Evolutionary conservation across 1,284 basidiomycete species (phyloP), one percentile per base, ranked within the genome.

Genomic region (Ustilago xerochloae): DNA sequence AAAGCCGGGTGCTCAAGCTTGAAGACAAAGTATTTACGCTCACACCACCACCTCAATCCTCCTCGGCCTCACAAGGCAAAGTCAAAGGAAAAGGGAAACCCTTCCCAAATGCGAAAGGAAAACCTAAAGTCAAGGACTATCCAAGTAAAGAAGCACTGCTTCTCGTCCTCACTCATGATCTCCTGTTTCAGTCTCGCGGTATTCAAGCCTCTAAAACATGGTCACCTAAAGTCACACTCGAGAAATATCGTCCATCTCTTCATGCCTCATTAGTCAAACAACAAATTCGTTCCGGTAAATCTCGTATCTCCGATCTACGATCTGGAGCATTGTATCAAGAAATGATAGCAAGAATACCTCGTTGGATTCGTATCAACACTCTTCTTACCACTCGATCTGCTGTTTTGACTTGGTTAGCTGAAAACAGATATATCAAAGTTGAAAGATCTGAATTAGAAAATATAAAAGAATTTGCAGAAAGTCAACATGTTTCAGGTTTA

Each of bases 171-270:
- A 41, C 67, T 6, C 78, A 84, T 48, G 82, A 84, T 46, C 68
- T 84, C 0, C 47, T 84, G 2, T 76, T 83, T 33, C 61, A 74
- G 12, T 49, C 50, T 9, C 66, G 80, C 5, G 74, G 77, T 7
- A 82, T 83, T 38, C 75, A 80, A 30, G 78, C 81, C 0, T 63
- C 75, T 20, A 67, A 71, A 35, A 65, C 67, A 0, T 84, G 81
- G 81, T 79, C 79, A 4, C 82, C 82, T 0, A 69, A 69, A 18
- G 62, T 61, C 18, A 43, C 63, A 2, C 53, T 84, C 12, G 77
- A 75, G 90, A 49, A 92, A 43, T 93, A 97, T 84, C 93, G 92
- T 81, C 92, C 94, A 6, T 89, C 94, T n/a, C 87, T 98, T 5
- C 89, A 90, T 67, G 90, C 92, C 58, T 93, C 96, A 85, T 88